These are phyloP conservation scores for Gillenia trifoliata DNA, from an alignment of 306 rosid genomes.

Conservation along the genomic window DNA sequence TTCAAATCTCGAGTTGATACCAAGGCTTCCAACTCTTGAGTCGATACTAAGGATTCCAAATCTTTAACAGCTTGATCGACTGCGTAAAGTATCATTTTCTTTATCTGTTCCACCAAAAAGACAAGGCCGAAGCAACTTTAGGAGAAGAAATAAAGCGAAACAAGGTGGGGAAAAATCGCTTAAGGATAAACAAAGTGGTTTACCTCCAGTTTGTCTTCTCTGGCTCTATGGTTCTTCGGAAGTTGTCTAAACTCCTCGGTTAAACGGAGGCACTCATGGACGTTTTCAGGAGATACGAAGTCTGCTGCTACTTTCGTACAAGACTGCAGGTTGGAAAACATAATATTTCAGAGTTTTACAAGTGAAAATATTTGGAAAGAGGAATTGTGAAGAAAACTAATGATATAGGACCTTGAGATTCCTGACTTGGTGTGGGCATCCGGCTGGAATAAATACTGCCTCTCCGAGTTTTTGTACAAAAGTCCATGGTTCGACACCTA, in stretches of 20 bases:
- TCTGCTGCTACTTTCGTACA: constrained; percentile 84
- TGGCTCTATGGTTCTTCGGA: constrained; percentile 66
- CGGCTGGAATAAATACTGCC: constrained; percentile 87
- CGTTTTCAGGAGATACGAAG: constrained; percentile 78
- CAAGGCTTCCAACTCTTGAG: constrained; percentile 6
- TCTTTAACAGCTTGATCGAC: constrained; percentile 53
- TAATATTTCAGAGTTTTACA: not conserved
- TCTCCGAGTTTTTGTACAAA: constrained; percentile 75
- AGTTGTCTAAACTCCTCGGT: constrained; percentile 67
- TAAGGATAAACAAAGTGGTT: not conserved
- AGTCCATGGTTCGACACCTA: constrained; percentile 80
- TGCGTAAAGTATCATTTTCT: constrained; percentile 73
- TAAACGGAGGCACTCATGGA: constrained; percentile 66
- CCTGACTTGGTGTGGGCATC: constrained; percentile 92
- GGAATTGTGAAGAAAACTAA: not conserved
- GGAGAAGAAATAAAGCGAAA: constrained; percentile 3
- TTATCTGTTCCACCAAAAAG: constrained; percentile 50
- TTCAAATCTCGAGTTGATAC: not conserved
- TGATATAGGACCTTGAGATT: constrained; percentile 56
- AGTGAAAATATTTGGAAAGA: not conserved
- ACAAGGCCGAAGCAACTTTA: not conserved
- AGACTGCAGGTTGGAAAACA: constrained; percentile 41
- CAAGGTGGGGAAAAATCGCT: too few relatives aligned
- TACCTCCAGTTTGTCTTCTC: constrained; percentile 93
- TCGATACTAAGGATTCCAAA: constrained; percentile 25